Conservation (phyloP, 805 yeast genomes). For the Zygotorulaspora florentina region DNA sequence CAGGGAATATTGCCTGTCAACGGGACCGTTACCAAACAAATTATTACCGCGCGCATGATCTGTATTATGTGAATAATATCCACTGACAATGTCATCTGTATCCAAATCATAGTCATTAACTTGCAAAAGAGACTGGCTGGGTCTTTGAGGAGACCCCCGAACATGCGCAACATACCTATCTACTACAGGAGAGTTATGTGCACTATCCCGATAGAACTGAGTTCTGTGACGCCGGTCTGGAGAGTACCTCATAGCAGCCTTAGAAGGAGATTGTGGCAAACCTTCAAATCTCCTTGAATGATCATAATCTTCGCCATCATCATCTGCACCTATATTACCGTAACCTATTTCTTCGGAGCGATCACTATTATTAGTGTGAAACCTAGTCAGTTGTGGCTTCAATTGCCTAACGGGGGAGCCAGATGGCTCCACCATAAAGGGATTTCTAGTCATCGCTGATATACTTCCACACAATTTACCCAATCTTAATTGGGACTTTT, state of each 20-base stretch:
- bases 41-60: constrained; percentile 9
- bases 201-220: constrained; percentile 32
- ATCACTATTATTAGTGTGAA: constrained; percentile 27
- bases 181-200: constrained; percentile 38
- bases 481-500: no score
- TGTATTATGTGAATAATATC: constrained; percentile 20
- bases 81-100: constrained; percentile 25
- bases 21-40: constrained; percentile 7
- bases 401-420: constrained; percentile 30
- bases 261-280: constrained; percentile 39
- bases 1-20: constrained; percentile 22
- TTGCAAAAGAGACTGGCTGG: constrained; percentile 47
- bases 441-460: constrained; percentile 30
- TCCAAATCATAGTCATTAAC: constrained; percentile 40
- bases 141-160: constrained; percentile 68
- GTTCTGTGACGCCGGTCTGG: constrained; percentile 38
- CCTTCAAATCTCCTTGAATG: constrained; percentile 33
- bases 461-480: neutral
- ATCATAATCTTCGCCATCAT: constrained; percentile 21
- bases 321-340: constrained; percentile 5
- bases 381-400: constrained; percentile 26
- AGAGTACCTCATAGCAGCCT: constrained; percentile 37
- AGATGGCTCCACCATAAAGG: constrained; percentile 33
- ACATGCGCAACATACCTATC: constrained; percentile 60
- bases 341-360: constrained; percentile 12